Evolutionary conservation across 176 grass and related monocot genomes (phyloP), one percentile per base, ranked within the genome.

Genomic region (Zoysia pacifica): DNA sequence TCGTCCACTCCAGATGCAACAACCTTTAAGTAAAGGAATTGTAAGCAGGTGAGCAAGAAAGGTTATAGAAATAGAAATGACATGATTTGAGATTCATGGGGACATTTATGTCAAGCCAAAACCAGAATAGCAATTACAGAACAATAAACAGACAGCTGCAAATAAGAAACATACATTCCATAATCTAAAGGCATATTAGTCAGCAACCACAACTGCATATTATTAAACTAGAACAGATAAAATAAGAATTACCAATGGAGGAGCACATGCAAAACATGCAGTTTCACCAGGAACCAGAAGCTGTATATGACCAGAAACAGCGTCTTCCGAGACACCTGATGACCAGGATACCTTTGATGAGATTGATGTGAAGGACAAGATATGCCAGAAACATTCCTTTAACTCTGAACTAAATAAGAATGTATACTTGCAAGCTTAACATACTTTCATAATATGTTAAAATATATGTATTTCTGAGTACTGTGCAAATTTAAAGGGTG

Each of bases 271-370:
- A 79, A 98, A 98, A 82, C 96, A 98, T 76, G 96, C 92, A 76
- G 88, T 98, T 86, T 94, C 90, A 82, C 96, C 92, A 87, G 96
- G 96, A 87, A 94, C 75, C 44, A 98, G 63, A 44, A 98, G 82
- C 62, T 98, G 96, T 89, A 98, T 98, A 82, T 98, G 96, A 85
- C 96, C 96, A 61, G 96, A 98, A 78, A 98, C 96, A 85, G 96
- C 96, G 48, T 98, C 96, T 86, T 94, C 96, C 2, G 96, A 98
- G 59, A 98, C 96, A 91, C 96, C 92, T 98, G 87, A 66, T 62
- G 8, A 62, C 59, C 59, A 62, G 59, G 37, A 80, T 40, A 18
- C 35, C 20, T 18, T 47, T 56, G 20, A 65, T 76, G 18, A 71
- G 48, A 65, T 37, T 65, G 58, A 59, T 48, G 76, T 44, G 18